Conservation (phyloP, 1,139 yeast species). For the Blastobotrys ciferrii region DNA sequence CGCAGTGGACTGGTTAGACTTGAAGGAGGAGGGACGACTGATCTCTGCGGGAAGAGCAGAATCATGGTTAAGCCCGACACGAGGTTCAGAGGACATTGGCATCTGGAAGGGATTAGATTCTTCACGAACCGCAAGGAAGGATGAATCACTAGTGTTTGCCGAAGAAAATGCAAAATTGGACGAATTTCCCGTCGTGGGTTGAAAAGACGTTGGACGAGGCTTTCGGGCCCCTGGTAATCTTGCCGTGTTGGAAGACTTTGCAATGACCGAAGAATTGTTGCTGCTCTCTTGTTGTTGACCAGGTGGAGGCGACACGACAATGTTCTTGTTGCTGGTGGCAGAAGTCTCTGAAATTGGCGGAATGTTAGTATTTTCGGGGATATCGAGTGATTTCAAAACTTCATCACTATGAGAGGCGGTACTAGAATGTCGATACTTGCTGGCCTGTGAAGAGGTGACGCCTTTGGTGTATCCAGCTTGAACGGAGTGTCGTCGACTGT, state of each 20-base stretch:
- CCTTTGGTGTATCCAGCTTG: slow-evolving; percentile 30
- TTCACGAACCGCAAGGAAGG: slow-evolving; percentile 8
- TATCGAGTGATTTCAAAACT: slow-evolving; percentile 27
- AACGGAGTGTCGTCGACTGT: slow-evolving; percentile 31
- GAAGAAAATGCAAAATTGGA: slow-evolving; percentile 12
- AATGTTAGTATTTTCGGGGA: slow-evolving; percentile 19
- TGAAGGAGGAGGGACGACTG: slow-evolving; percentile 31
- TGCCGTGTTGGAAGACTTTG: slow-evolving; percentile 14
- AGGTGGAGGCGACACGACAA: slow-evolving; percentile 4
- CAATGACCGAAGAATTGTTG: not conserved
- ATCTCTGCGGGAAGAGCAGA: slow-evolving; percentile 39
- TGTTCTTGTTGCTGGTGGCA: slow-evolving; percentile 6
- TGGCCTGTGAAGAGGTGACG: slow-evolving; percentile 16
- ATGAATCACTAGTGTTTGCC: slow-evolving; percentile 6
- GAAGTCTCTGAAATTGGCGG: slow-evolving; percentile 15
- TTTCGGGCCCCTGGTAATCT: slow-evolving; percentile 36
- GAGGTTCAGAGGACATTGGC: slow-evolving; percentile 35
- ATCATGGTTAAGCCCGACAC: slow-evolving; percentile 37
- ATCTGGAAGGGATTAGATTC: slow-evolving; percentile 21
- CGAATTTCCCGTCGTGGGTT: slow-evolving; percentile 29
- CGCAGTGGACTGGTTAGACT: slow-evolving; percentile 19
- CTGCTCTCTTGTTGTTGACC: slow-evolving; percentile 7
- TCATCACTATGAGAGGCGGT: slow-evolving; percentile 22
- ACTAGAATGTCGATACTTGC: not conserved
- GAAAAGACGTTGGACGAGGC: slow-evolving; percentile 42